Evolutionary conservation across 345 rosid species (phyloP).

Genomic region (Sisymbrium altissimum): DNA sequence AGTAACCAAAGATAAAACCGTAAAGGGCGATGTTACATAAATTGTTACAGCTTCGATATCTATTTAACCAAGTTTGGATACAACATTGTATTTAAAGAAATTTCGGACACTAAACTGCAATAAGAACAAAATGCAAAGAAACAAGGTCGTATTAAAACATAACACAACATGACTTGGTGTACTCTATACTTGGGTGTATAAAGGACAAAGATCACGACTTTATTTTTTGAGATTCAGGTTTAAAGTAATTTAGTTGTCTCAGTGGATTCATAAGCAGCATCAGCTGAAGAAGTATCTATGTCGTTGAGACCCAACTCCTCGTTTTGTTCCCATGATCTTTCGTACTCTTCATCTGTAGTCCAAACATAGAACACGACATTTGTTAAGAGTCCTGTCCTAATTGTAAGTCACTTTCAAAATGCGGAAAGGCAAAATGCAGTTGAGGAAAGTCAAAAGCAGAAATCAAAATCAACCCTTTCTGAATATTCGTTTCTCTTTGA

Average conservation of each 20-base stretch:
- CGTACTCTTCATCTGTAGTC: slow-evolving; percentile 69
- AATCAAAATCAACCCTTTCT: not conserved
- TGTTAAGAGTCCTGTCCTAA: not conserved
- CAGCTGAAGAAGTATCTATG: slow-evolving; percentile 85
- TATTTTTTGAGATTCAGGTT: not conserved
- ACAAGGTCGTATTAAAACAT: no score
- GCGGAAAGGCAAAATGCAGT: not conserved
- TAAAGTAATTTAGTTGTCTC: not conserved
- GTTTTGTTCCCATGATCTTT: slow-evolving; percentile 89
- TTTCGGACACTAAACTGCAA: no score
- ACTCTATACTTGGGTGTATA: not conserved
- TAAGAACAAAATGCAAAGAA: no score
- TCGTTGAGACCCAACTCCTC: slow-evolving; percentile 93
- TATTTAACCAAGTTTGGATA: no score
- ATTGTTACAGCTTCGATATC: no score
- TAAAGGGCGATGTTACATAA: no score
- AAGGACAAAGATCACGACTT: not conserved
- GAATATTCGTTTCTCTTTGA: not conserved
- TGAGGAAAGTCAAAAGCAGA: not conserved
- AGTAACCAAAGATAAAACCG: no score
- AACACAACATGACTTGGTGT: not conserved
- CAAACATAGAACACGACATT: not conserved
- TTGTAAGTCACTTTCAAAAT: not conserved
- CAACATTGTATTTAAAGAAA: no score
- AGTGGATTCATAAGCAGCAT: slow-evolving; percentile 55